Percentiles rank a stretch among this genome's conserved stretches.
These are phyloP conservation scores for Solanum hybrid DNA, from an alignment of 305 asterid species.

Conservation along the genomic window DNA sequence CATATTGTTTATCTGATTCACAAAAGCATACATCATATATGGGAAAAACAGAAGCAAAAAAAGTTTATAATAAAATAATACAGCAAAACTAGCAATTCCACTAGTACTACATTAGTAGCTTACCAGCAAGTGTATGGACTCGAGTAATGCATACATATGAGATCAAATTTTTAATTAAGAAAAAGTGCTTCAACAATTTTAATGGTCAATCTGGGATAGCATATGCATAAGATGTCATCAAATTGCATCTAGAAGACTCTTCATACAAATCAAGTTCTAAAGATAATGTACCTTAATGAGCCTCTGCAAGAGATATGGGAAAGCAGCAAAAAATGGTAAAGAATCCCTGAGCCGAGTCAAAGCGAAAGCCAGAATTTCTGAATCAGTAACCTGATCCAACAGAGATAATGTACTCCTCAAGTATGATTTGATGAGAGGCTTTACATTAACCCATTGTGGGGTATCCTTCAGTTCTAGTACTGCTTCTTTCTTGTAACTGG, in stretches of 20 bases:
- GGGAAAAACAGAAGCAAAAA: neutral
- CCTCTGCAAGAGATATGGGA: conserved; percentile 55
- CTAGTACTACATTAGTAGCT: neutral
- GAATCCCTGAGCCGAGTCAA: conserved; percentile 58
- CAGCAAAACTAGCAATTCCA: neutral
- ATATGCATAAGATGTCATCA: neutral
- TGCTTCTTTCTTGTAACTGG: conserved; percentile 39
- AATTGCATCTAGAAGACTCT: neutral
- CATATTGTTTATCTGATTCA: conserved; percentile 3
- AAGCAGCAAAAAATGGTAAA: conserved; percentile 54
- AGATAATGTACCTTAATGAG: conserved; percentile 56
- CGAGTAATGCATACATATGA: neutral
- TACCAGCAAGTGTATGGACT: neutral
- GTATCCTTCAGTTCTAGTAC: conserved; percentile 45
- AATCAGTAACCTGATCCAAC: conserved; percentile 73
- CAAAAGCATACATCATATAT: neutral
- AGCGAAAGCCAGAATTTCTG: conserved; percentile 58
- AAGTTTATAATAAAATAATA: neutral
- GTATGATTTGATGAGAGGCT: conserved; percentile 64
- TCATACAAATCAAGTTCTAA: neutral
- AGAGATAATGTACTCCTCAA: conserved; percentile 71
- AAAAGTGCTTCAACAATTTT: neutral
- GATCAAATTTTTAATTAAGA: neutral
- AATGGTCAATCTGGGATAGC: neutral
- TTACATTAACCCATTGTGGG: conserved; percentile 53